Evolutionary conservation across 2,329 filamentous ascomycete genomes (phyloP).

Genomic region (Sclerotinia borealis): DNA sequence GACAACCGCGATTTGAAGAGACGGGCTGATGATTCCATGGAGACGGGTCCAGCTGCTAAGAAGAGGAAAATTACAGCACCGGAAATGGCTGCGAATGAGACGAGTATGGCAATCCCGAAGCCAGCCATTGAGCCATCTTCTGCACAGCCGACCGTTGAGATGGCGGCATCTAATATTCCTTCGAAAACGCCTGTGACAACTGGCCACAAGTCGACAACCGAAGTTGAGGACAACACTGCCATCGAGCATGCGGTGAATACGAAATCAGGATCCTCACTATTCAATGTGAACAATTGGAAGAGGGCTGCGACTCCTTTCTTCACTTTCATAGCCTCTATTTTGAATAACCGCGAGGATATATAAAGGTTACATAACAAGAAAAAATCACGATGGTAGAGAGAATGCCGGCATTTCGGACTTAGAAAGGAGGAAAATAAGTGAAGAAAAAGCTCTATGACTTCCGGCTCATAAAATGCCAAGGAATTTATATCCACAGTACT

Average conservation of each 20-base stretch:
- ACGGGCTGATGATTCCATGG: background rate
- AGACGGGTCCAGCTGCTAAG: background rate
- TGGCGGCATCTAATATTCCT: background rate
- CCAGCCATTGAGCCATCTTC: background rate
- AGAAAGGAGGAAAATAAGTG: background rate
- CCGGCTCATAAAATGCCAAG: background rate
- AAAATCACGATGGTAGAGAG: no score
- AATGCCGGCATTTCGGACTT: background rate
- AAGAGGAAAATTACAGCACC: no score
- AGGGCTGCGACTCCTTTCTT: no score
- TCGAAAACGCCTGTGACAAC: background rate
- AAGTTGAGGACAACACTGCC: background rate
- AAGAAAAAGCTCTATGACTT: no score
- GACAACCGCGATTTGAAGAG: background rate
- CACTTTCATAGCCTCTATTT: no score
- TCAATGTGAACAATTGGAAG: no score
- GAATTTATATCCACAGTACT: background rate
- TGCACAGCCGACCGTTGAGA: background rate
- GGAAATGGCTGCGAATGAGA: no score
- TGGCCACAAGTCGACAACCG: background rate
- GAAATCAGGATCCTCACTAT: no score
- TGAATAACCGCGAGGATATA: no score
- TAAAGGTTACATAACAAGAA: no score
- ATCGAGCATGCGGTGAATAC: no score
- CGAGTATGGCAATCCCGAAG: background rate